Evolutionary conservation across 1,139 yeast species (phyloP).

Genomic region (Diutina sp.): DNA sequence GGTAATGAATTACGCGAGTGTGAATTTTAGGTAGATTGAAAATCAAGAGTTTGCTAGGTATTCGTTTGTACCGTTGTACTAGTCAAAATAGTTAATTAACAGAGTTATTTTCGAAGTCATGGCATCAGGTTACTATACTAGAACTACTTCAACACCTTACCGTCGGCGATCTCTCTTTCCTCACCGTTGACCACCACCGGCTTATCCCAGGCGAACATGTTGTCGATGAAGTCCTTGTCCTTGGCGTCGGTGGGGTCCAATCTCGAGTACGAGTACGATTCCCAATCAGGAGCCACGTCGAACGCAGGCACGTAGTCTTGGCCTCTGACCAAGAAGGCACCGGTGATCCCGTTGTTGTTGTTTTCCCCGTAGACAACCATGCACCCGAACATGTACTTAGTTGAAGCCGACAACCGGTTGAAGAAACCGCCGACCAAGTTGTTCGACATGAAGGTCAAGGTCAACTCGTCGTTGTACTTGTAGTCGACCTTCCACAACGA

Average conservation of each 20-base stretch:
- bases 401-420: conserved; percentile 84
- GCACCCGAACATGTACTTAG: conserved; percentile 90
- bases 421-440: conserved; percentile 98
- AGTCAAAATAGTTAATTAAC: too few species aligned
- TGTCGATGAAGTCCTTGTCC: conserved; percentile 56
- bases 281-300: conserved; percentile 99
- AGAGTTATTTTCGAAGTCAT: neutral
- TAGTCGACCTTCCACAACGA: conserved; percentile 91
- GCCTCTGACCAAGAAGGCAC: conserved; percentile 93
- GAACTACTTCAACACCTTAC: conserved; percentile 53
- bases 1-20: too few species aligned
- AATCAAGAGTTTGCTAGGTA: too few species aligned
- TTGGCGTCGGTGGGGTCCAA: conserved; percentile 56
- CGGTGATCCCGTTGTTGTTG: conserved; percentile 95
- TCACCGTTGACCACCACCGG: conserved; percentile 34
- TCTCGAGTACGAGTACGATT: conserved; percentile 59
- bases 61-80: too few species aligned
- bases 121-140: neutral
- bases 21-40: too few species aligned
- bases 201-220: conserved; percentile 81
- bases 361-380: conserved; percentile 95
- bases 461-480: conserved; percentile 97
- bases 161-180: conserved; percentile 53
- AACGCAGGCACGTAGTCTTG: conserved; percentile 85
- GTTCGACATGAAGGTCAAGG: conserved; percentile 96